phyloP scores from a whole-genome alignment of 2,329 filamentous ascomycete genomes.

The Colletotrichum theobromicola region DNA sequence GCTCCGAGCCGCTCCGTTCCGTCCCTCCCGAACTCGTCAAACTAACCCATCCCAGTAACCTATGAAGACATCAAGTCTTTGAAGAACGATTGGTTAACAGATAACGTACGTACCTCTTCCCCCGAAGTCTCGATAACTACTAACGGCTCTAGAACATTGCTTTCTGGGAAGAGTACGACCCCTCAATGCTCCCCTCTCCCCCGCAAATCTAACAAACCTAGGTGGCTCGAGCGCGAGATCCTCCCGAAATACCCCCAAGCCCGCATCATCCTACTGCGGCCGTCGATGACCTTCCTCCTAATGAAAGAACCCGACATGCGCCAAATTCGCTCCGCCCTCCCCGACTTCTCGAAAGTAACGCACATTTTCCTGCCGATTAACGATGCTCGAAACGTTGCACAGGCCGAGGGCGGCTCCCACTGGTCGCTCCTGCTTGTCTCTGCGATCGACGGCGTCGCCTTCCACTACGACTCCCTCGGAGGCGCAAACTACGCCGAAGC shows the following conservation, averaged over 20 bases:
- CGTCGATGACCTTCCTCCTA: slow-evolving; percentile 90
- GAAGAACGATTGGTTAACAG: slow-evolving; percentile 93
- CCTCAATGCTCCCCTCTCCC: neutral
- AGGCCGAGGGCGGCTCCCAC: slow-evolving; percentile 89
- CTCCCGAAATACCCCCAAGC: slow-evolving; percentile 81
- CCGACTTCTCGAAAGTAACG: slow-evolving; percentile 79
- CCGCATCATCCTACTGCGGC: slow-evolving; percentile 87
- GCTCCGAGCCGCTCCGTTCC: neutral
- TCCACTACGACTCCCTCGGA: slow-evolving; percentile 92
- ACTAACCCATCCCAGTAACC: slow-evolving; percentile 64
- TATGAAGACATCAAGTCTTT: slow-evolving; percentile 88
- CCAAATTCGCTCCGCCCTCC: slow-evolving; percentile 70
- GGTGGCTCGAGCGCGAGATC: slow-evolving; percentile 88
- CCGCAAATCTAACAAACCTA: slow-evolving; percentile 30
- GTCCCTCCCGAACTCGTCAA: neutral
- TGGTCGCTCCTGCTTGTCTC: slow-evolving; percentile 94
- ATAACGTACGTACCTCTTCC: slow-evolving; percentile 70
- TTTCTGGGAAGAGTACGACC: slow-evolving; percentile 92
- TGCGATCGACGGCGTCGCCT: slow-evolving; percentile 86
- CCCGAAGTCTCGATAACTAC: slow-evolving; percentile 8
- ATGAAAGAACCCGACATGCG: slow-evolving; percentile 71
- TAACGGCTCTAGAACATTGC: slow-evolving; percentile 74
- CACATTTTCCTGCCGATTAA: slow-evolving; percentile 98
- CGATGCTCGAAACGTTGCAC: slow-evolving; percentile 76
- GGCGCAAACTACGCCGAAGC: slow-evolving; percentile 80